Evolutionary conservation across 2,329 filamentous ascomycete species (phyloP), one percentile per base, ranked within the genome.

Genomic region (Lasiodiplodia sp.): DNA sequence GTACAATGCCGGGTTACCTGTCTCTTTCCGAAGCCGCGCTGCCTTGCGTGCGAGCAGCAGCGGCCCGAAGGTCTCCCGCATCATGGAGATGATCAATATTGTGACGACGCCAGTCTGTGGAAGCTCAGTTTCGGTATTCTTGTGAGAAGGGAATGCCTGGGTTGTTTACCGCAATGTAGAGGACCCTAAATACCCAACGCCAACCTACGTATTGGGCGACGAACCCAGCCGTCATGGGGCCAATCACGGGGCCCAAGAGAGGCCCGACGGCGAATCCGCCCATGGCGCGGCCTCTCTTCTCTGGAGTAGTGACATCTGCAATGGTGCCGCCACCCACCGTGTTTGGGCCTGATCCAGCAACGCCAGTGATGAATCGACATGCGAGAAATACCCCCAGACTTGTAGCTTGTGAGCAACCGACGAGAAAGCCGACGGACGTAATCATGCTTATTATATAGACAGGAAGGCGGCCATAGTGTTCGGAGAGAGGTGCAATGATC

Each of bases 1-100:
- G 65, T 88, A 80, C 60, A 89, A 85, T 69, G 83, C 79, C 52
- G 79, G 75, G 57, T 83, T 81, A 0, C 85, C 86, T 34, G 87
- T 86, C 34, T 83, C 82, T 72, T 85, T 86, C 70, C 88, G 86
- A 34, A 92, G 78, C 60, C 81, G 82, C 31, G 79, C 79, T 2
- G 91, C 91, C 18, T 88, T 89, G 6, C 74, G 68, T 69, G 80
- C 80, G 38, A 85, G 73, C 18, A 85, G 76, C 0, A 82, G 72
- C 0, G 83, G 82, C 0, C 77, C 81, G 70, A 82, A 85, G 5
- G 83, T 84, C 71, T 85, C 83, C 0, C 82, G 90, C 68, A 93
- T 83, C 70, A 90, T 21, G 11, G 25, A 40, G 38, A 34, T 34
- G 31, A 34, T 34, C 31, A 40, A 40, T 16, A 16, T 12, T 40